Evolutionary conservation across 2,329 filamentous ascomycete species (phyloP).

Genomic region (Alternaria sp.): DNA sequence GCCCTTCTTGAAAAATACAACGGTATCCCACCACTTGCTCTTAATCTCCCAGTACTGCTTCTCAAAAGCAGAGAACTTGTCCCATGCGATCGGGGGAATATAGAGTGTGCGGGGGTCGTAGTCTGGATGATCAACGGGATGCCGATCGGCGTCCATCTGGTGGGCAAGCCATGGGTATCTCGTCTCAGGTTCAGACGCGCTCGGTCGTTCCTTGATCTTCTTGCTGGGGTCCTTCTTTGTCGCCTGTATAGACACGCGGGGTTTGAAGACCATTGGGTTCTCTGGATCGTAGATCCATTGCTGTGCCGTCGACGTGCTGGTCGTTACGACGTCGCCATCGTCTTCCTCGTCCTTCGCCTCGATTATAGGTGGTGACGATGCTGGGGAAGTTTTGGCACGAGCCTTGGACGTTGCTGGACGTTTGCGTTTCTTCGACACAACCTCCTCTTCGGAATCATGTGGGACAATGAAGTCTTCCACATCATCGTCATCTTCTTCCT

Average conservation of each 20-base stretch:
- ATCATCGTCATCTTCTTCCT: constrained; percentile 75
- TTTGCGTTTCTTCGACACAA: constrained; percentile 72
- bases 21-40: constrained; percentile 94
- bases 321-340: constrained; percentile 64
- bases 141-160: constrained; percentile 81
- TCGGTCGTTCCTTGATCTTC: constrained; percentile 68
- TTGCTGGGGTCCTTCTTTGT: constrained; percentile 46
- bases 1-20: constrained; percentile 99
- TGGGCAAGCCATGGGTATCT: constrained; percentile 92
- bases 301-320: constrained; percentile 73
- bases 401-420: constrained; percentile 71
- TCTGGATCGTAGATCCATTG: constrained; percentile 82
- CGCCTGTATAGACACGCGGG: constrained; percentile 50
- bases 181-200: constrained; percentile 82
- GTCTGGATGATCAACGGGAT: constrained; percentile 80
- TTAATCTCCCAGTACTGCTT: constrained; percentile 99
- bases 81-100: constrained; percentile 81
- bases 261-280: constrained; percentile 61
- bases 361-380: constrained; percentile 55
- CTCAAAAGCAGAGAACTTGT: constrained; percentile 90
- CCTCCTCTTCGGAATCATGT: constrained; percentile 80
- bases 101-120: constrained; percentile 92
- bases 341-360: constrained; percentile 59
- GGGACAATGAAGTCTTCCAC: constrained; percentile 88
- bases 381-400: constrained; percentile 59